phyloP scores from a whole-genome alignment of 257 asterid species.

The Orobanche coerulescens region DNA sequence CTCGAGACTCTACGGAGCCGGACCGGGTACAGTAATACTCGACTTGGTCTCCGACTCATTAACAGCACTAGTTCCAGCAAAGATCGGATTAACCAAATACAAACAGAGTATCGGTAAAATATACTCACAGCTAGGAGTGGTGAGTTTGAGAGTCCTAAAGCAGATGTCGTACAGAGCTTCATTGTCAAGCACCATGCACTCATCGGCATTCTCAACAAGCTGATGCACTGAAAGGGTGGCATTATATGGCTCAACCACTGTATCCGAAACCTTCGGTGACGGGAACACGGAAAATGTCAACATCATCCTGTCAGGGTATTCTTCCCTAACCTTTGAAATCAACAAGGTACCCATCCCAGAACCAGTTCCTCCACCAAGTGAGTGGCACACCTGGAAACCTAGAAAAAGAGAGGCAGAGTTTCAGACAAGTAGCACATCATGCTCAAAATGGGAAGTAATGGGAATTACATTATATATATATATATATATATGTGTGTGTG shows the following conservation, averaged over 20 bases:
- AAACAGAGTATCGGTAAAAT: neutral
- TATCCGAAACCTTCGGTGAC: constrained; percentile 69
- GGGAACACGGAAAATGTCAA: constrained; percentile 71
- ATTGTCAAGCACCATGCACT: too few relatives aligned
- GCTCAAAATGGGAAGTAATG: neutral
- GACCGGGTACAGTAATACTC: too few relatives aligned
- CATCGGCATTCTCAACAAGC: constrained; percentile 77
- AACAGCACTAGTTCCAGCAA: neutral
- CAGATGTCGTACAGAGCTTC: too few relatives aligned
- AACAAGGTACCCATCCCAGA: constrained; percentile 74
- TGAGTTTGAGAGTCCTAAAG: constrained; percentile 67
- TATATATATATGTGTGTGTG: too few relatives aligned
- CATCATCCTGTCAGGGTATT: constrained; percentile 81
- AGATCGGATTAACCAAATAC: neutral
- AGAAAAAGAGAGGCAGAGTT: neutral
- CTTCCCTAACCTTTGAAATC: constrained; percentile 71
- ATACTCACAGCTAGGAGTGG: constrained; percentile 76
- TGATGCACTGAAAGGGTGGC: constrained; percentile 79
- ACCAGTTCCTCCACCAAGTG: constrained; percentile 82
- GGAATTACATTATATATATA: neutral
- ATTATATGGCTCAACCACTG: constrained; percentile 74
- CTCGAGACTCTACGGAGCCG: too few relatives aligned
- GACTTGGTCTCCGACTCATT: too few relatives aligned
- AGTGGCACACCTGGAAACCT: constrained; percentile 78
- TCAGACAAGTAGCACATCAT: neutral